Evolutionary conservation across 345 rosid genomes (phyloP), one percentile per base, ranked within the genome.

Genomic region (Citrus sp.): DNA sequence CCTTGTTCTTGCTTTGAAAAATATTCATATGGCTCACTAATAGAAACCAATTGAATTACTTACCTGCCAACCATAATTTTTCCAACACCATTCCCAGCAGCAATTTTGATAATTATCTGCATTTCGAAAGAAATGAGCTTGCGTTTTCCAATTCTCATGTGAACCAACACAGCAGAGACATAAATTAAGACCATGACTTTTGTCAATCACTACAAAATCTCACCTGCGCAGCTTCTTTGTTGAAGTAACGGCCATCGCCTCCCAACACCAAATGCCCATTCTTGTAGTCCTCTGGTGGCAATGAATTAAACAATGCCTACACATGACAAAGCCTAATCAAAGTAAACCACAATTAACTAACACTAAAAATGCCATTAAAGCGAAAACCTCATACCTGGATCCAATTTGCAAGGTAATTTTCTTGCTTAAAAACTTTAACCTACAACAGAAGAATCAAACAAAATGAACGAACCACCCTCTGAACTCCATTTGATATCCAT

Each of bases 181-280:
- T 25, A 58, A 24, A 37, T 18, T 34, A 58, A 34, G 55, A 56
- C 13, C 25, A 27, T 60, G 6, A 34, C 22, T 58, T 73, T 24
- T 14, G 40, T 35, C 51, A 73, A 35, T 6, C 35, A 5, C 55
- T 16, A 70, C 35, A 64, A 28, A 64, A 56, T 46, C 35, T 80
- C n/a, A 93, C 96, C 98, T 95, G 99, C 8, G 94, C 78, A 84
- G 99, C 97, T 86, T 96, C 93, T 70, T 67, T 79, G 85, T 92
- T 94, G 75, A 92, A 93, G 82, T 93, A 96, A 67, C 97, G 94
- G 64, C 98, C 98, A 81, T 96, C 97, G 21, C 99, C 99, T 78
- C 99, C 97, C 81, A 92, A 84, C 22, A 94, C 97, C 87, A 96
- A 83, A 12, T 89, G 67, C 1, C 92, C 97, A 60, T 88, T 85